Conservation (phyloP, 179 eudicot species). For the Silene coronaria region DNA sequence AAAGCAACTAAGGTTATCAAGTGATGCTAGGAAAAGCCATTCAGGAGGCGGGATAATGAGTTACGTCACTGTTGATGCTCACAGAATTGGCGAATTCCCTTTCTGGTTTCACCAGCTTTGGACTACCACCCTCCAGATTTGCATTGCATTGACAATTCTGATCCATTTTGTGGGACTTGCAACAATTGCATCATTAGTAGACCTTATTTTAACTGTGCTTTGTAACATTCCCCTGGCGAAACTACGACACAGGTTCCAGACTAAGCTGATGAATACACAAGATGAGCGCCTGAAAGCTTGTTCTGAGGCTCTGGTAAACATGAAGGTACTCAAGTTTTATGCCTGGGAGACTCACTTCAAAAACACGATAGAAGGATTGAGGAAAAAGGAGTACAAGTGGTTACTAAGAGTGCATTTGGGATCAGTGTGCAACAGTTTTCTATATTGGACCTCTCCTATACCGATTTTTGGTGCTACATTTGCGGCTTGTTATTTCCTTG, state of each 20-base stretch:
- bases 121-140: constrained; percentile 10
- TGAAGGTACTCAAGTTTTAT: constrained; percentile 16
- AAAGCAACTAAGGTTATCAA: constrained; percentile 8
- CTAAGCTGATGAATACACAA: constrained; percentile 4
- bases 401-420: constrained; percentile 2
- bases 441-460: constrained; percentile 13
- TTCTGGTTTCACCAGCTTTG: constrained; percentile 18
- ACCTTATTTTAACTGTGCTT: not conserved
- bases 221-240: constrained; percentile 10
- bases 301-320: constrained; percentile 8
- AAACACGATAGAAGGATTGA: not conserved
- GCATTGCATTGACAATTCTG: not conserved
- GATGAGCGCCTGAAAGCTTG: constrained; percentile 10
- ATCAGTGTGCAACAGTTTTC: not conserved
- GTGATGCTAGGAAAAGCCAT: not conserved
- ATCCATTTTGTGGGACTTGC: constrained; percentile 9
- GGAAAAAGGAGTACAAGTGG: constrained; percentile 10
- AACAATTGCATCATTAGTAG: constrained; percentile 5
- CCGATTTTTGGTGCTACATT: constrained; percentile 9
- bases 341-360: constrained; percentile 18
- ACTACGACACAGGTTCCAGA: constrained; percentile 4
- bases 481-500: constrained; percentile 11
- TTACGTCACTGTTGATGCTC: constrained; percentile 13
- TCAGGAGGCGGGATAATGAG: constrained; percentile 17
- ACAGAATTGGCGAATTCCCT: constrained; percentile 17